Base-by-base conservation (phyloP, 2,329 filamentous ascomycete genomes). In the Zymoseptoria ardabiliae region DNA sequence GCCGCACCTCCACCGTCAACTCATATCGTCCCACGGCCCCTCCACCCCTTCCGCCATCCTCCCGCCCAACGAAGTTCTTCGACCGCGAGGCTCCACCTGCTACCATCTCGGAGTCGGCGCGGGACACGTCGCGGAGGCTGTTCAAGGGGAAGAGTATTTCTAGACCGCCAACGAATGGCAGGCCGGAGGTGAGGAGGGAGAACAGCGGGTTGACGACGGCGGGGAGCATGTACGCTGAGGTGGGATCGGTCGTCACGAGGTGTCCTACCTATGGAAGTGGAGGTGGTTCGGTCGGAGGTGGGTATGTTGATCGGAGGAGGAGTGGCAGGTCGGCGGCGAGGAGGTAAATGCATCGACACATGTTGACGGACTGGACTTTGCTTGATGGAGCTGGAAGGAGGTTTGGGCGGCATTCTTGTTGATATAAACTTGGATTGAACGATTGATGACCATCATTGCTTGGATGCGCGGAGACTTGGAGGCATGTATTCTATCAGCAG, bases 91-190 rank as follows among this genome's bases (percentile, higher is more conserved):
- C 63, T 23, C 63, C 63, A n/a, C 61, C 61, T 10, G 58, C 56
- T 17, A 60, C 63, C 25, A 61, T 65, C 45, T 62, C 54, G 4
- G 63, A 65, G 52, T 58, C 50, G 22, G 63, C 63, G 10, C 61
- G 59, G 53, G 63, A 63, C n/a, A 65, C 63, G n/a, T 56, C 61
- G 6, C 53, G 61, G 13, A 23, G 63, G 30, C 57, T 65, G 3
- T 65, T 59, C 35, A 54, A 45, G 17, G 35, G 35, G 4, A 17
- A 45, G 35, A 17, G 13, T n/a, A 7, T n/a, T 17, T 45, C 35
- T n/a, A 45, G 35, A 9, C 25, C 25, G 35, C 6, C 35, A 7
- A 13, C 35, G 35, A 13, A 45, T 7, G 6, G 35, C 35, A 45
- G 35, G 35, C 35, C 35, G 13, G 11, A 45, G 35, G 35, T 45